Evolutionary conservation across 495 filamentous ascomycete species (phyloP).

Genomic region (Penicillium psychrofluorescens): DNA sequence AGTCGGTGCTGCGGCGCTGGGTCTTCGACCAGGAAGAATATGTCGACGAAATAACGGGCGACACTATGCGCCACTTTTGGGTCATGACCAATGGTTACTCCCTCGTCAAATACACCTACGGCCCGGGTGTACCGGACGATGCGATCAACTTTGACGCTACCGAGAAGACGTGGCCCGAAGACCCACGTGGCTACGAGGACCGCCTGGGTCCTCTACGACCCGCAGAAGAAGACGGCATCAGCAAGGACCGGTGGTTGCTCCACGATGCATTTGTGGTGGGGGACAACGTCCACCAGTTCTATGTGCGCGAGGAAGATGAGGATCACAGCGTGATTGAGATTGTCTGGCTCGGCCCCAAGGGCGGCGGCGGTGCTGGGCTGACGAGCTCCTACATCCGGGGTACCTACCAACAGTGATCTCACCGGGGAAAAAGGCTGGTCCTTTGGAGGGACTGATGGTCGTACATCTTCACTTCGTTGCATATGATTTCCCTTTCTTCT

Average conservation of each 20-base stretch:
- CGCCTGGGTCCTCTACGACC: slow-evolving; percentile 46
- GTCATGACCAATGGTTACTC: slow-evolving; percentile 59
- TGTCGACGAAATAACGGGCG: slow-evolving; percentile 30
- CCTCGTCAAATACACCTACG: slow-evolving; percentile 47
- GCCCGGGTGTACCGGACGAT: slow-evolving; percentile 32
- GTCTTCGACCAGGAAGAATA: slow-evolving; percentile 48
- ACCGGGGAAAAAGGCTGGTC: slow-evolving; percentile 13
- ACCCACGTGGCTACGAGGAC: slow-evolving; percentile 40
- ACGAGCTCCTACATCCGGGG: slow-evolving; percentile 21
- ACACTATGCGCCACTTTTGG: slow-evolving; percentile 39
- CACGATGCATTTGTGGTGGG: slow-evolving; percentile 35
- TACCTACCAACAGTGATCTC: slow-evolving; percentile 22
- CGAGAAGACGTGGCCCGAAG: slow-evolving; percentile 57
- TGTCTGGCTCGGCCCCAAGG: slow-evolving; percentile 43
- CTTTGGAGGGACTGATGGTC: slow-evolving; percentile 10
- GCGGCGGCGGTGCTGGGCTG: slow-evolving; percentile 33
- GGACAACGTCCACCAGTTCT: slow-evolving; percentile 42
- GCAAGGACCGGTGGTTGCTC: slow-evolving; percentile 40
- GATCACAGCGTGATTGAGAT: slow-evolving; percentile 43
- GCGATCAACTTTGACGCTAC: slow-evolving; percentile 47
- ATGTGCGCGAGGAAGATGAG: slow-evolving; percentile 38
- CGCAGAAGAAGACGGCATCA: slow-evolving; percentile 32
- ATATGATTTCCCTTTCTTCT: slow-evolving; percentile 28
- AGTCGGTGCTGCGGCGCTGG: slow-evolving; percentile 55
- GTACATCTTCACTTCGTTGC: slow-evolving; percentile 24